Conservation (phyloP, 2,329 filamentous ascomycete genomes). For the Aspergillus ustus region DNA sequence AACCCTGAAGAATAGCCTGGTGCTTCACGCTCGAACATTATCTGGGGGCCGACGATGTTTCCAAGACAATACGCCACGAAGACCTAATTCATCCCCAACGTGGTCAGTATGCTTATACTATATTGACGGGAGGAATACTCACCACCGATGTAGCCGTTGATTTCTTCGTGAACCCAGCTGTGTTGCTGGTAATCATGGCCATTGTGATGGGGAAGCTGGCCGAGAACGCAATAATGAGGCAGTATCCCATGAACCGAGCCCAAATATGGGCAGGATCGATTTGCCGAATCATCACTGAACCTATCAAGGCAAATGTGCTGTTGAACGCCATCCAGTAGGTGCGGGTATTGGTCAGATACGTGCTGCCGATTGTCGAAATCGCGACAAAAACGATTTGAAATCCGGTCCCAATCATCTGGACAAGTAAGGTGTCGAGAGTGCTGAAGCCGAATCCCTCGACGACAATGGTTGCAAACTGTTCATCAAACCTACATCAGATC, state of each 20-base stretch:
- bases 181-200: neutral
- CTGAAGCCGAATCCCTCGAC: constrained; percentile 8
- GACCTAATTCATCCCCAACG: no score
- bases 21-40: neutral
- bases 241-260: neutral
- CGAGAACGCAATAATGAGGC: neutral
- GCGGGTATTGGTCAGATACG: neutral
- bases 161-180: neutral
- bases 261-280: neutral
- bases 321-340: neutral
- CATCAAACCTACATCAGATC: neutral
- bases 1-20: neutral
- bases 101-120: no score
- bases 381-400: neutral
- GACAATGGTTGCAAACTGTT: constrained; percentile 7
- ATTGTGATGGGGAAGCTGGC: neutral
- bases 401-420: neutral
- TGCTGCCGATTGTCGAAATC: neutral
- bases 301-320: neutral
- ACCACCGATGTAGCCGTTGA: neutral
- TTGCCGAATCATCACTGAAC: neutral
- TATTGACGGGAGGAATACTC: no score
- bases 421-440: neutral
- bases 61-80: no score
- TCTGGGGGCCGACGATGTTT: no score